Evolutionary conservation across 2,329 filamentous ascomycete genomes (phyloP), one percentile per base, ranked within the genome.

Genomic region (Fusarium palustre): DNA sequence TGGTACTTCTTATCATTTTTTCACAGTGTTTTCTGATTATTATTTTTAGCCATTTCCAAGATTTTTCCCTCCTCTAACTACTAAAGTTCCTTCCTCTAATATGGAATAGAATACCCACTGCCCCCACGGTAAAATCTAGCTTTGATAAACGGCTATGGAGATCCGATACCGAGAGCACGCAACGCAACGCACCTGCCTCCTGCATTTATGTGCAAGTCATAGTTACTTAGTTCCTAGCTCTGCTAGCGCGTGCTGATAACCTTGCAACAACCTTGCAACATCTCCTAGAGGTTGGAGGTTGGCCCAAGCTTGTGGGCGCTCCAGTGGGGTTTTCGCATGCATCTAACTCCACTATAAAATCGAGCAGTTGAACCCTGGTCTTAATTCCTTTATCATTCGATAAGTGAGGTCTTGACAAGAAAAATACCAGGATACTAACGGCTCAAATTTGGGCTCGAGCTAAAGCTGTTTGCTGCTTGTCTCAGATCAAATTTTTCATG

Each of bases 381-480:
- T 20, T 34, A 64, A 53, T 61, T 33, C 39, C 34, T 58, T 55
- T 59, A 70, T 70, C 57, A 52, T 72, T 68, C 66, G 71, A 73
- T 70, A 55, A 53, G 50, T 50, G 55, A 59, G 59, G 43, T 56
- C 49, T 63, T 47, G 58, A 57, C 36, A 49, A 49, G 42, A 54
- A 55, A 57, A 45, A 38, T 45, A 49, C 56, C 39, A 67, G 66
- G 66, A 53, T 70, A 28, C 24, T 31, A 38, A 48, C 46, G 64
- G 60, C 62, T 72, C 61, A 64, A 50, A 47, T 59, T 69, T 61
- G 42, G 66, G 71, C 64, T 69, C 48, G 53, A 70, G 71, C 69
- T 59, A 58, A 38, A 34, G 31, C 46, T 47, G 34, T 46, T 46
- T 47, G 45, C 47, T 60, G 45, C 56, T 58, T 33, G 45, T 41